Conservation (phyloP, 1,139 yeast genomes). For the Debaryomyces sp. region DNA sequence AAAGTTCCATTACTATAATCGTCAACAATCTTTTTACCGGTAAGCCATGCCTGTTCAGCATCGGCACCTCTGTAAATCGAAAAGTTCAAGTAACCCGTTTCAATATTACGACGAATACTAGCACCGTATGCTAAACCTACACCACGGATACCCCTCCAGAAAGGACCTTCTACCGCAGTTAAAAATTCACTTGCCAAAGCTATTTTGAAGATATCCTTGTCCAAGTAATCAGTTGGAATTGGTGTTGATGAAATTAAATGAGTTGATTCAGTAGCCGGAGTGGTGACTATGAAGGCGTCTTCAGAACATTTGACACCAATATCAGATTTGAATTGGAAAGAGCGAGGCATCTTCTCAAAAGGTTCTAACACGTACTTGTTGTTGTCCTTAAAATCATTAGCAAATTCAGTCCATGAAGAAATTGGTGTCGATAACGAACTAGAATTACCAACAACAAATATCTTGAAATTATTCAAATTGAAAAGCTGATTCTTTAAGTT, state of each 20-base stretch:
- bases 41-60: slow-evolving; percentile 67
- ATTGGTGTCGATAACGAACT: slow-evolving; percentile 54
- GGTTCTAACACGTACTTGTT: slow-evolving; percentile 17
- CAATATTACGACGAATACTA: slow-evolving; percentile 57
- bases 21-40: slow-evolving; percentile 67
- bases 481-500: slow-evolving; percentile 59
- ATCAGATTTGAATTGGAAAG: slow-evolving; percentile 56
- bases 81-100: slow-evolving; percentile 68
- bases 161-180: slow-evolving; percentile 93
- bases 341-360: slow-evolving; percentile 49
- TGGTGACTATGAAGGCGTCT: slow-evolving; percentile 65
- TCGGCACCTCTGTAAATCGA: slow-evolving; percentile 85
- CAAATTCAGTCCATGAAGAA: slow-evolving; percentile 59
- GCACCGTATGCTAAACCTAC: slow-evolving; percentile 95
- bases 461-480: slow-evolving; percentile 60
- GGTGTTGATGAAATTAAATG: slow-evolving; percentile 63
- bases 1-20: slow-evolving; percentile 57
- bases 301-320: slow-evolving; percentile 56
- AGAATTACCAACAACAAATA: slow-evolving; percentile 74
- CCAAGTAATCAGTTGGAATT: slow-evolving; percentile 65
- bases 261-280: slow-evolving; percentile 90
- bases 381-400: slow-evolving; percentile 19
- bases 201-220: slow-evolving; percentile 71
- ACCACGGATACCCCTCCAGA: slow-evolving; percentile 96
- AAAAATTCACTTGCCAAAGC: slow-evolving; percentile 76